Evolutionary conservation across 495 filamentous ascomycete genomes (phyloP), one percentile per base, ranked within the genome.

Genomic region (Trichoderma asperelloides): DNA sequence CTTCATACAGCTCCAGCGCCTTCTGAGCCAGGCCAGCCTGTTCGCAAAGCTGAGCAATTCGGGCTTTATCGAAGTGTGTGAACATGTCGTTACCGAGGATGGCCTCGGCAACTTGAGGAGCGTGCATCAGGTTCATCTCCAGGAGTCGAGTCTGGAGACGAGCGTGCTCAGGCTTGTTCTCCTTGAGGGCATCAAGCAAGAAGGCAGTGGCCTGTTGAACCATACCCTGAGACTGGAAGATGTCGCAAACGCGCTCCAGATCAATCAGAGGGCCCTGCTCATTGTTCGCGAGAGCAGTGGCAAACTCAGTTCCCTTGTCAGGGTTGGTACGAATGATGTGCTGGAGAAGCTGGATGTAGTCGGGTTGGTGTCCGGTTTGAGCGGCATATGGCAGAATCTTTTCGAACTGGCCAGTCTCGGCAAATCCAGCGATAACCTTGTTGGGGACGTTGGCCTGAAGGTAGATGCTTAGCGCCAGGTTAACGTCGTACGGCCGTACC

Each of bases 51-150:
- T 86, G 85, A 11, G 92, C 89, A 77, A 99, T 91, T 51, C 90
- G 88, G 65, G 87, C 81, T 76, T 90, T 93, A 77, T 99, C 94
- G 74, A 93, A 99, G 78, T 98, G 86, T 0, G 91, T 91, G 80
- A 99, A 98, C 85, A 99, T 96, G 69, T 97, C 91, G 71, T 97
- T 98, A 60, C 93, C 89, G 57, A 99, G 86, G 70, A 99, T 98
- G 23, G 95, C 95, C 76, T 98, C 95, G 7, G 95, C 95, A 64
- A 99, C 95, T 76, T 98, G 96, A 13, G 95, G 93, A 0, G 96
- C 96, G 73, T 96, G 94, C 75, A 94, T 77, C 67, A 99, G 81
- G 75, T 99, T 99, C 93, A 99, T 98, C 83, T 99, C 95, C 60
- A 99, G 80, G 27, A 99, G 82, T 66, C 93, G 88, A 43, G 95